Percentiles rank a stretch among this genome's conserved stretches.
Conservation (phyloP, 1,284 basidiomycete genomes). For the Puccinia horiana region DNA sequence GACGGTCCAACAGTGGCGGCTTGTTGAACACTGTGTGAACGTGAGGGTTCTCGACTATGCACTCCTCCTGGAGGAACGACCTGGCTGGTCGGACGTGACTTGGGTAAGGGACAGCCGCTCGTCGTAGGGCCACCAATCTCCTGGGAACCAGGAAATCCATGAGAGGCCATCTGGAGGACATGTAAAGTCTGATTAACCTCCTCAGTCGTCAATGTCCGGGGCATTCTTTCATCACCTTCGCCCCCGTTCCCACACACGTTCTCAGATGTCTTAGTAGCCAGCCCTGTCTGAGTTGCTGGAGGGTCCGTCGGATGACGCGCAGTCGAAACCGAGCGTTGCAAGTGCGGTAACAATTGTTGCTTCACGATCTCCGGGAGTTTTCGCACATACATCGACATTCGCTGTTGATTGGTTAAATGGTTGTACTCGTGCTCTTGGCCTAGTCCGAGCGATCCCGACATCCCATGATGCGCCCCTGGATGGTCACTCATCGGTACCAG, state of each 20-base stretch:
- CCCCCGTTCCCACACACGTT: no score
- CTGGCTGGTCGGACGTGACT: neutral
- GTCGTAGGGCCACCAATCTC: neutral
- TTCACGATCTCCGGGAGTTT: constrained; percentile 54
- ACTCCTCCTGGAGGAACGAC: neutral
- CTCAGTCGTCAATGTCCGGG: constrained; percentile 35
- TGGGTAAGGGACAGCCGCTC: neutral
- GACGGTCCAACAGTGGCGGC: neutral
- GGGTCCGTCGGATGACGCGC: neutral
- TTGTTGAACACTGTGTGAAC: neutral
- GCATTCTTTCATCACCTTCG: neutral
- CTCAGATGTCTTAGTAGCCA: no score
- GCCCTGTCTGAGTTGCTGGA: neutral
- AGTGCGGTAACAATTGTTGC: constrained; percentile 55
- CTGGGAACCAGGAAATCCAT: constrained; percentile 39
- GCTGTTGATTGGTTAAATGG: constrained; percentile 32
- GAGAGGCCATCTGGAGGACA: constrained; percentile 41
- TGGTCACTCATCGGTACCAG: constrained; percentile 9
- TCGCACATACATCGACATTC: constrained; percentile 49
- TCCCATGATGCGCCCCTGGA: no score
- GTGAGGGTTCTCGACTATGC: constrained; percentile 29
- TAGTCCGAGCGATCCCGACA: neutral
- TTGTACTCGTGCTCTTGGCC: neutral
- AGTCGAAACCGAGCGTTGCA: constrained; percentile 26
- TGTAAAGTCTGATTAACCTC: constrained; percentile 43